These are phyloP conservation scores for Luffa aegyptiaca DNA, from an alignment of 306 rosid species.

Conservation along the genomic window DNA sequence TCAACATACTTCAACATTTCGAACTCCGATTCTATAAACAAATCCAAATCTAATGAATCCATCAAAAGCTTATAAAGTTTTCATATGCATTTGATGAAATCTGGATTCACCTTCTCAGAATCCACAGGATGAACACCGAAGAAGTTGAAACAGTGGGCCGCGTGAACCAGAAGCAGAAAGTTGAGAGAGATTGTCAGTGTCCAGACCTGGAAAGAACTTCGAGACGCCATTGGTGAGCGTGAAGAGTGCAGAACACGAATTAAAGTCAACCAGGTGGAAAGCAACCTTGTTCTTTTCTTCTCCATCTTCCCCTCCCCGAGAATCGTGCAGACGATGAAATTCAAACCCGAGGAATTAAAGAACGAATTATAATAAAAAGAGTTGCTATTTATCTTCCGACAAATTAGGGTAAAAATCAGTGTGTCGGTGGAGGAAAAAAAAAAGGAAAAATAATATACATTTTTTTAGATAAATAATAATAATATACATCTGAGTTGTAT, in stretches of 20 bases:
- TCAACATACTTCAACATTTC: not conserved
- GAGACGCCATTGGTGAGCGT: conserved; percentile 45
- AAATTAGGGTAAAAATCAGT: not conserved
- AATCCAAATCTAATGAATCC: not conserved
- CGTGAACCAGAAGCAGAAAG: conserved; percentile 46
- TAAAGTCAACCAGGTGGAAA: not conserved
- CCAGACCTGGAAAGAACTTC: conserved; percentile 30
- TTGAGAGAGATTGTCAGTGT: conserved; percentile 23
- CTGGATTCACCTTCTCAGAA: conserved; percentile 48
- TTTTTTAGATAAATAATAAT: too few relatives aligned
- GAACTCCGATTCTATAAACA: conserved; percentile 1
- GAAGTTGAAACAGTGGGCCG: conserved; percentile 57
- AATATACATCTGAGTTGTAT: too few relatives aligned
- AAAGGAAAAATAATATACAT: too few relatives aligned
- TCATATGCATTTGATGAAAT: not conserved
- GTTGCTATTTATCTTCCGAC: not conserved
- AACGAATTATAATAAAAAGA: not conserved
- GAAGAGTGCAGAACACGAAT: not conserved
- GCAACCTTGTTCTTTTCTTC: not conserved
- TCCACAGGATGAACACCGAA: conserved; percentile 95
- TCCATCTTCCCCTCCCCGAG: not conserved
- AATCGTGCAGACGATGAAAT: not conserved
- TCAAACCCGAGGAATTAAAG: not conserved
- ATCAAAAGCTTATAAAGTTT: not conserved
- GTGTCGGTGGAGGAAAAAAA: not conserved